Evolutionary conservation across 768 basidiomycete species (phyloP), one percentile per base, ranked within the genome.

Genomic region (Amanita rubescens): DNA sequence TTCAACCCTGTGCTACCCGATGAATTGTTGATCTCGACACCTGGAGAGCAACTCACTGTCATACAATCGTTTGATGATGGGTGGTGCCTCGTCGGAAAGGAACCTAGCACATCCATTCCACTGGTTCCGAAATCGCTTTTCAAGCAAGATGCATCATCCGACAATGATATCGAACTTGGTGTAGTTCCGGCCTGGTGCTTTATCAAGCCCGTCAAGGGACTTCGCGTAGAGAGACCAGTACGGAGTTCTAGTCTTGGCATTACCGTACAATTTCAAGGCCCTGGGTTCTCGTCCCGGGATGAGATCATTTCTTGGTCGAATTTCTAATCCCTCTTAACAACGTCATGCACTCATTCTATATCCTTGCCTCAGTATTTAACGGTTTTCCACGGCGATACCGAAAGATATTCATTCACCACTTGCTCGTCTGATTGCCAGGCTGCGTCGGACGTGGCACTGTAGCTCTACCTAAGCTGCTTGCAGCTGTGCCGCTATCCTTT

Each of bases 181-280:
- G 75, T 84, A 30, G 79, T 88, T 3, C 88, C 88, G 10, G 80
- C 84, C 5, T 90, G 87, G 86, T 82, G 79, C 62, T 89, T 91
- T 74, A 52, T 80, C 57, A 81, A 80, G 60, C 77, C 82, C 32
- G 73, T 77, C 44, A 76, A 79, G 56, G 84, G 82, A 3, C 70
- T 84, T 51, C 67, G 73, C 35, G 75, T 79, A 3, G 79, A 82
- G 58, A 75, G 88, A 19, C 87, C 88, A 1, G 69, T 85, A 59
- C 78, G 89, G 27, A 79, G 71, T 47, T 65, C 72, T 39, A 85
- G 82, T 62, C 65, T 86, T n/a, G 84, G 82, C 10, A 77, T 85
- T 56, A 81, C 77, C 7, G 75, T 87, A 39, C 71, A 80, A 57
- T 58, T 79, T 57, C 76, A 78, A 30, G 70, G 63, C 5, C 68